Conservation (phyloP, 2,329 filamentous ascomycete species). For the Pseudocercospora cruenta region DNA sequence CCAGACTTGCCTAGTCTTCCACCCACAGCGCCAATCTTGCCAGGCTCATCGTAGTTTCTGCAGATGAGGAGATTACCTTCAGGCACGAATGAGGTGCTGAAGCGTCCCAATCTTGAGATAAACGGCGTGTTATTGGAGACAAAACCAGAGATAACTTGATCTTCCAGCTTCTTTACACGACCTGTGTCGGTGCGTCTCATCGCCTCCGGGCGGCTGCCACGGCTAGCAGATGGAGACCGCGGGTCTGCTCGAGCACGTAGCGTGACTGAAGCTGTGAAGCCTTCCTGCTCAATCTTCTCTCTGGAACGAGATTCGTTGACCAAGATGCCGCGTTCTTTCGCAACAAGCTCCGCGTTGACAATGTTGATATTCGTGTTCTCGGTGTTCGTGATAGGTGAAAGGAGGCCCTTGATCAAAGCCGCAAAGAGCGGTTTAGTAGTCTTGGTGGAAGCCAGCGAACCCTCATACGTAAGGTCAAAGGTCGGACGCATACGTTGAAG, state of each 20-base stretch:
- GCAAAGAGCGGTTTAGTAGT: conserved; percentile 81
- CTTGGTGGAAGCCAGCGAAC: conserved; percentile 69
- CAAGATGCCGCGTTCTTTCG: conserved; percentile 75
- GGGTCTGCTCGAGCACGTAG: conserved; percentile 56
- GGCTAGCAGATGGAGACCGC: conserved; percentile 36
- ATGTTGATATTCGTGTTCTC: conserved; percentile 76
- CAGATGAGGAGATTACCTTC: conserved; percentile 76
- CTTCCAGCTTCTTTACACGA: conserved; percentile 40
- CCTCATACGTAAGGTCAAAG: conserved; percentile 78
- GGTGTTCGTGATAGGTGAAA: conserved; percentile 68
- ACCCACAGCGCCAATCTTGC: conserved; percentile 81
- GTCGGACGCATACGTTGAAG: conserved; percentile 59
- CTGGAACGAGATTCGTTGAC: conserved; percentile 73
- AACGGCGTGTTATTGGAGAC: conserved; percentile 66
- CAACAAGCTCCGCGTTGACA: conserved; percentile 76
- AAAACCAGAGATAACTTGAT: conserved; percentile 67
- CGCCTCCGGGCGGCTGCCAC: conserved; percentile 13
- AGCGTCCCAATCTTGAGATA: conserved; percentile 74
- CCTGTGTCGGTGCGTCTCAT: conserved; percentile 17
- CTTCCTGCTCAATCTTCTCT: conserved; percentile 61
- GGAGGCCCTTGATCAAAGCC: conserved; percentile 75
- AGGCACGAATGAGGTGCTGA: conserved; percentile 73
- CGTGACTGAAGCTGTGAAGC: conserved; percentile 73
- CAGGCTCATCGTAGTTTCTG: conserved; percentile 78
- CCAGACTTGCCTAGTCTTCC: conserved; percentile 68